These are phyloP conservation scores for Leishmania amazonensis DNA, from an alignment of 208 protist genomes.

Conservation along the genomic window DNA sequence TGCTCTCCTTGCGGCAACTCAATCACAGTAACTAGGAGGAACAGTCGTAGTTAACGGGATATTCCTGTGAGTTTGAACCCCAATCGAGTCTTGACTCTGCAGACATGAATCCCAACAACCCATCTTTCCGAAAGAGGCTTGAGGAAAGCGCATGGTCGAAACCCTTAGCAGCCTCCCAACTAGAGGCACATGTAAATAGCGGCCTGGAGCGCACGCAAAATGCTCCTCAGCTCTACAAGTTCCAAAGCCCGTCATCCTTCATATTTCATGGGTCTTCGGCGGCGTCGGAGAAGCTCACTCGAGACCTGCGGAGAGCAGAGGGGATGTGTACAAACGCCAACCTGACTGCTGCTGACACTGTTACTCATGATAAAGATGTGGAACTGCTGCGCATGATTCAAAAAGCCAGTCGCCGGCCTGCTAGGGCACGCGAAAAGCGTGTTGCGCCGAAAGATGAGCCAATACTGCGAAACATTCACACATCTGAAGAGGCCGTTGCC, in stretches of 20 bases:
- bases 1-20: neutral
- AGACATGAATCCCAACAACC: constrained; percentile 11
- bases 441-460: constrained; percentile 89
- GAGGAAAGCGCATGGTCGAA: constrained; percentile 55
- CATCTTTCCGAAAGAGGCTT: constrained; percentile 45
- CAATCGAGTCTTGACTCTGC: neutral
- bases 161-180: constrained; percentile 41
- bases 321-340: neutral
- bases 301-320: constrained; percentile 22
- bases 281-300: constrained; percentile 26
- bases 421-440: constrained; percentile 37
- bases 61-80: neutral
- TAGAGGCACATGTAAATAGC: constrained; percentile 79
- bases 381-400: constrained; percentile 88
- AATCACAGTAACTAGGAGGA: neutral
- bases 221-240: constrained; percentile 74
- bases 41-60: neutral
- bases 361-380: constrained; percentile 65
- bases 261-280: constrained; percentile 36
- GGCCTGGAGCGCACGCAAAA: constrained; percentile 58
- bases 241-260: constrained; percentile 76
- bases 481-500: constrained; percentile 92
- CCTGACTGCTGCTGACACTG: neutral
- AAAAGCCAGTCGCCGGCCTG: constrained; percentile 67
- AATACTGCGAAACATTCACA: constrained; percentile 78